phyloP scores from a whole-genome alignment of 345 rosid genomes.

The Viola odorata region DNA sequence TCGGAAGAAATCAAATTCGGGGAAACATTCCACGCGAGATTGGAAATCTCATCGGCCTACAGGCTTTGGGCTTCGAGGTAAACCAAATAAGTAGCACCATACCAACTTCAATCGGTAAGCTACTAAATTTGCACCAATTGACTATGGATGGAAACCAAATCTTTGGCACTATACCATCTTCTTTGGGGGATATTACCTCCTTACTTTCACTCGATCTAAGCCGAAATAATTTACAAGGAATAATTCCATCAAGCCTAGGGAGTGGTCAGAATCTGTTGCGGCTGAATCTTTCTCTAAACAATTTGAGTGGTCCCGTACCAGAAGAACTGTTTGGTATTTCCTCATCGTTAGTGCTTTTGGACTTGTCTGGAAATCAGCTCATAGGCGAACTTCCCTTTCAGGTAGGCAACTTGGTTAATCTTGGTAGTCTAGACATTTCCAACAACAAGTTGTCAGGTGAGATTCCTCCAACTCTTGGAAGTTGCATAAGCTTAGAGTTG shows the following conservation, averaged over 20 bases:
- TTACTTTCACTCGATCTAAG: neutral
- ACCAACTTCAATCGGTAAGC: neutral
- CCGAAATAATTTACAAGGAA: neutral
- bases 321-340: neutral
- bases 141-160: neutral
- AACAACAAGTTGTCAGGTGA: no score
- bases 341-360: neutral
- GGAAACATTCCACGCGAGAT: no score
- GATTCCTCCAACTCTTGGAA: no score
- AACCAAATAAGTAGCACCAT: slow-evolving; percentile 14
- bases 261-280: no score
- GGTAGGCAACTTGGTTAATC: neutral
- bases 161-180: slow-evolving; percentile 10
- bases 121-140: neutral
- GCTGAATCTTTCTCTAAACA: neutral
- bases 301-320: slow-evolving; percentile 7
- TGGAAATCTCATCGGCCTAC: slow-evolving; percentile 1
- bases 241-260: no score
- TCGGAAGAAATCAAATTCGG: neutral
- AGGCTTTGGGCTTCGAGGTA: neutral
- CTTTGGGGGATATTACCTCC: neutral
- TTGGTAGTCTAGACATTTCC: no score
- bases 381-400: slow-evolving; percentile 1
- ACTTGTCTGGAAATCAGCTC: slow-evolving; percentile 5
- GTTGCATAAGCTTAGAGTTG: slow-evolving; percentile 3